phyloP scores from a whole-genome alignment of 1,284 basidiomycete species.

The Microbotryum intermedium region DNA sequence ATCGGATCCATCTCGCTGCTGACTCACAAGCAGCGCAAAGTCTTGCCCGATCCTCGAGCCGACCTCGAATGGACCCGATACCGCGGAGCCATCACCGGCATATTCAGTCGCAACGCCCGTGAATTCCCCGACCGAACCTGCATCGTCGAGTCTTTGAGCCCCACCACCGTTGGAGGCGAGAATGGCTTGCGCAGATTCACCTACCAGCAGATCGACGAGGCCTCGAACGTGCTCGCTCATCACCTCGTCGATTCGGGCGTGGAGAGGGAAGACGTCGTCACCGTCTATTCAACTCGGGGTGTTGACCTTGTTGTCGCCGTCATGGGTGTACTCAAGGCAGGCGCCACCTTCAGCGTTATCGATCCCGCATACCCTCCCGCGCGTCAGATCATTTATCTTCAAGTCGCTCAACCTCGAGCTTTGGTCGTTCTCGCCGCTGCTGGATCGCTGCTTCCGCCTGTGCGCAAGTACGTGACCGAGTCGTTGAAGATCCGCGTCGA shows the following conservation, averaged over 20 bases:
- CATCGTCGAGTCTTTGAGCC: conserved; percentile 63
- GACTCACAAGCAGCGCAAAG: conserved; percentile 59
- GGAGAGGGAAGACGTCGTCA: conserved; percentile 90
- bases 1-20: conserved; percentile 74
- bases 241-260: conserved; percentile 77
- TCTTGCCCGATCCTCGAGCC: conserved; percentile 74
- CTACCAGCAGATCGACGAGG: conserved; percentile 72
- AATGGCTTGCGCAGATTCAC: conserved; percentile 55
- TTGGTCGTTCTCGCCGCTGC: conserved; percentile 87
- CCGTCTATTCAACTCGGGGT: conserved; percentile 96
- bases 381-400: conserved; percentile 89
- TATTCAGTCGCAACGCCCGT: conserved; percentile 76
- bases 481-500: conserved; percentile 85
- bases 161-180: conserved; percentile 44
- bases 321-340: conserved; percentile 92
- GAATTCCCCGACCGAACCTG: conserved; percentile 69
- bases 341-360: conserved; percentile 95
- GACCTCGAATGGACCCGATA: conserved; percentile 96
- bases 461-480: conserved; percentile 72
- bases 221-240: conserved; percentile 85
- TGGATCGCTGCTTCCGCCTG: conserved; percentile 68
- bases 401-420: conserved; percentile 88
- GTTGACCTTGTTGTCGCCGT: conserved; percentile 96
- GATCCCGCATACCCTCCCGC: conserved; percentile 96
- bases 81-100: conserved; percentile 90